Evolutionary conservation across 441 rosid species (phyloP), one percentile per base, ranked within the genome.

Genomic region (Pelargonium cotyledonis): DNA sequence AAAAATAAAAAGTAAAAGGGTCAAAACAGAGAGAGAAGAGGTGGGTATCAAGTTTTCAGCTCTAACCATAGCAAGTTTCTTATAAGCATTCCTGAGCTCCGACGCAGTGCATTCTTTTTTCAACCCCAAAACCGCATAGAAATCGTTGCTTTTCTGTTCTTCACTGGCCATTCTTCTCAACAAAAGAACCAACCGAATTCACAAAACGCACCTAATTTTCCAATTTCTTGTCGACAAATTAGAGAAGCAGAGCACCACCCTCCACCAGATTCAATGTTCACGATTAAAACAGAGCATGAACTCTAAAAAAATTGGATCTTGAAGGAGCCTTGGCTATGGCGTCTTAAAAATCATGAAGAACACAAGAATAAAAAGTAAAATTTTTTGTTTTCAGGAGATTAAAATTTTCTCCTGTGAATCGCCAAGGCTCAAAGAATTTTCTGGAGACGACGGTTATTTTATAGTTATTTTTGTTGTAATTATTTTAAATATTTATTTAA

Each of bases 11-110:
- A 40, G 10, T 47, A 31, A 43, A 31, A 43, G 6, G 26, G 26
- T 23, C 26, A 23, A 23, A n/a, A n/a, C n/a, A n/a, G n/a, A n/a
- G n/a, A n/a, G n/a, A n/a, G n/a, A n/a, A n/a, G n/a, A n/a, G n/a
- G n/a, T n/a, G n/a, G n/a, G n/a, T n/a, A n/a, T n/a, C n/a, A n/a
- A n/a, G n/a, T n/a, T n/a, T n/a, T n/a, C 26, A 23, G 26, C 26
- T 23, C 88, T 83, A 64, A 93, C 98, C 75, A 90, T 73, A 19
- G 97, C 98, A 68, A 93, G 94, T 77, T 85, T 90, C 86, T 88
- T 90, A 75, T 90, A 93, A 69, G 98, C 96, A 81, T 73, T 62
- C 76, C 87, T 85, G 70, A 92, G 90, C 70, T 92, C 97, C 11
- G 85, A 53, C 0, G 79, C 65, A 0, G 92, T 68, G 77, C 98